These are phyloP conservation scores for Eucalyptus caleyi DNA, from an alignment of 345 rosid genomes.

Conservation along the genomic window DNA sequence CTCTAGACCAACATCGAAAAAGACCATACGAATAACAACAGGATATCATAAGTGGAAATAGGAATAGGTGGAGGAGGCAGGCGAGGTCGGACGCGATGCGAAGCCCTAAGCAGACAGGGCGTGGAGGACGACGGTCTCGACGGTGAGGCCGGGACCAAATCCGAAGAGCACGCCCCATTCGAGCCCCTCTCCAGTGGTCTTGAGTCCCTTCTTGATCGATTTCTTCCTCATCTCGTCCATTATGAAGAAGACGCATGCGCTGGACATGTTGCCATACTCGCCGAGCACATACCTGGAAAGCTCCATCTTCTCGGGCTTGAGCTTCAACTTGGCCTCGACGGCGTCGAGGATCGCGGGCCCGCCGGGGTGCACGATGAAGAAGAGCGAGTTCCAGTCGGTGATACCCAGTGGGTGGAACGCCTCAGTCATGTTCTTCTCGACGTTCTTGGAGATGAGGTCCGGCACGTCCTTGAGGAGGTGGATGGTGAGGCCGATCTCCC, in stretches of 20 bases:
- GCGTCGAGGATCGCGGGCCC: slow-evolving; percentile 37
- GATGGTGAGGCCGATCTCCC: slow-evolving; percentile 34
- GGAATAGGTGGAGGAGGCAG: not conserved
- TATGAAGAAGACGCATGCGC: slow-evolving; percentile 29
- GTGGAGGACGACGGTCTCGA: slow-evolving; percentile 41
- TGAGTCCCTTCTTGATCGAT: slow-evolving; percentile 5
- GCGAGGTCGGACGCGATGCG: not conserved
- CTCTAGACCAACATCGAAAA: not conserved
- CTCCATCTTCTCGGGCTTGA: slow-evolving; percentile 19
- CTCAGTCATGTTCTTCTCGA: slow-evolving; percentile 17
- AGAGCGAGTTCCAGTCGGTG: slow-evolving; percentile 43
- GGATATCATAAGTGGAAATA: not conserved
- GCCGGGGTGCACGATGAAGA: slow-evolving; percentile 45
- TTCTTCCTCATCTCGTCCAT: slow-evolving; percentile 40
- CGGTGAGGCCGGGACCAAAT: slow-evolving; percentile 43
- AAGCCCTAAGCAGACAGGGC: not conserved
- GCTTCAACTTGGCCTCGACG: slow-evolving; percentile 17
- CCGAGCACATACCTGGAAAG: slow-evolving; percentile 18
- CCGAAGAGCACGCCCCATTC: slow-evolving; percentile 54
- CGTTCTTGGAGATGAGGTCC: slow-evolving; percentile 19
- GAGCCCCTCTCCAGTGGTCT: slow-evolving; percentile 34
- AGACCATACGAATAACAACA: not conserved
- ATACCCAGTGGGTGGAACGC: slow-evolving; percentile 32
- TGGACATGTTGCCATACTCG: slow-evolving; percentile 37
- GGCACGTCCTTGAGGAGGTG: slow-evolving; percentile 36